These are phyloP conservation scores for Didymella glomerata DNA, from an alignment of 2,329 filamentous ascomycete genomes.

Conservation along the genomic window DNA sequence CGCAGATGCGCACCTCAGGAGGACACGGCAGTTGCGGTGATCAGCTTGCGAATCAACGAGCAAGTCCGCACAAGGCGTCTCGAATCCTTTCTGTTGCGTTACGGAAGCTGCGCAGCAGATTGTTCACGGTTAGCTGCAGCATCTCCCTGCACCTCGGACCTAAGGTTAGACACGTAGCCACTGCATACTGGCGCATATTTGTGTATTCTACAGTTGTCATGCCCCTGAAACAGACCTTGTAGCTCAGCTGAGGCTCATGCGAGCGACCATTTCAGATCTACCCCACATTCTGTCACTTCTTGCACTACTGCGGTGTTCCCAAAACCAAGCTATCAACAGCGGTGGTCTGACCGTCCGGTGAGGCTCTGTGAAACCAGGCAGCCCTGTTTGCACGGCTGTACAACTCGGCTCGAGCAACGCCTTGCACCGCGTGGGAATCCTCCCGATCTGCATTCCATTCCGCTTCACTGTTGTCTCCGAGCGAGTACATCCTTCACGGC, in stretches of 20 bases:
- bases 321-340: conserved; percentile 5
- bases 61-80: conserved; percentile 4
- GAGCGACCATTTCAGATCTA: conserved; percentile 24
- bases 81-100: conserved; percentile 23
- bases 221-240: conserved; percentile 16
- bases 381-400: conserved; percentile 6
- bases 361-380: conserved; percentile 26
- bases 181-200: conserved; percentile 16
- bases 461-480: conserved; percentile 26
- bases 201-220: conserved; percentile 11
- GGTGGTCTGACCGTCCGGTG: conserved; percentile 32
- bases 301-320: background rate
- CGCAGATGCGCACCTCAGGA: conserved; percentile 2
- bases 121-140: conserved; percentile 32
- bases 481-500: conserved; percentile 39
- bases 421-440: conserved; percentile 27
- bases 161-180: conserved; percentile 17
- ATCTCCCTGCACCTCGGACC: conserved; percentile 24
- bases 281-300: conserved; percentile 36
- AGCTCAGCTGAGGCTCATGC: conserved; percentile 34
- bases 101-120: conserved; percentile 28
- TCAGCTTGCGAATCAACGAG: conserved; percentile 8
- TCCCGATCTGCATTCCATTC: conserved; percentile 18
- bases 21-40: conserved; percentile 2
- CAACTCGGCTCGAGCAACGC: conserved; percentile 20